Evolutionary conservation across 306 rosid species (phyloP), one percentile per base, ranked within the genome.

Genomic region (Prunus campanulata): DNA sequence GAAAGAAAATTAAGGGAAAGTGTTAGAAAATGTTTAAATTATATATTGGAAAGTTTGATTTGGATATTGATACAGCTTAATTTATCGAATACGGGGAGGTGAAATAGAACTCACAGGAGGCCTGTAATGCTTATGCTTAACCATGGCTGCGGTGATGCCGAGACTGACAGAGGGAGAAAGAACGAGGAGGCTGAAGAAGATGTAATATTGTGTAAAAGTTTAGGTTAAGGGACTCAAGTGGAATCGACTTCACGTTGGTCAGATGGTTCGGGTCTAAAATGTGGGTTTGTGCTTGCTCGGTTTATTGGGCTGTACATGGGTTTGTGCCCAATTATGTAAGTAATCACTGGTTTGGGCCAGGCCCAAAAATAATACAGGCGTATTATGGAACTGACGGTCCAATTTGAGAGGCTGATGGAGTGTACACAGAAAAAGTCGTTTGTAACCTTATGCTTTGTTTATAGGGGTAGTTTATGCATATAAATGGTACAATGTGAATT

Each of bases 121-220:
- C 78, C 97, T 91, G 85, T 91, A 93, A 75, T 93, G 96, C 83
- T 62, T 62, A 29, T 62, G 67, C 67, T 62, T 62, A 8, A 62
- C 88, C 91, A 88, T 88, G 51, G 84, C 48, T 44, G 42, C 19
- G 4, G 55, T 29, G 57, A 2, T 57, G 50, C 60, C 1, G 68
- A 60, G 75, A 18, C 29, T 8, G 32, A 20, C 49, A 30, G 16
- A 9, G 14, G 29, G 60, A 51, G 77, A 20, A 69, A 20, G 44
- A 29, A 14, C 11, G 16, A 12, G 70, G 66, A 42, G n/a, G 62
- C 51, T 44, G 46, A 27, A 46, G 19, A 19, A 18, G 20, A 48
- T 42, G 51, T 0, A 12, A 25, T 24, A 30, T 13, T 19, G 25
- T 0, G 13, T 1, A 11, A 19, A 24, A 16, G 2, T 15, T 22